phyloP scores from a whole-genome alignment of 192 early-diverging fungal species.

The Podochytrium sp. region DNA sequence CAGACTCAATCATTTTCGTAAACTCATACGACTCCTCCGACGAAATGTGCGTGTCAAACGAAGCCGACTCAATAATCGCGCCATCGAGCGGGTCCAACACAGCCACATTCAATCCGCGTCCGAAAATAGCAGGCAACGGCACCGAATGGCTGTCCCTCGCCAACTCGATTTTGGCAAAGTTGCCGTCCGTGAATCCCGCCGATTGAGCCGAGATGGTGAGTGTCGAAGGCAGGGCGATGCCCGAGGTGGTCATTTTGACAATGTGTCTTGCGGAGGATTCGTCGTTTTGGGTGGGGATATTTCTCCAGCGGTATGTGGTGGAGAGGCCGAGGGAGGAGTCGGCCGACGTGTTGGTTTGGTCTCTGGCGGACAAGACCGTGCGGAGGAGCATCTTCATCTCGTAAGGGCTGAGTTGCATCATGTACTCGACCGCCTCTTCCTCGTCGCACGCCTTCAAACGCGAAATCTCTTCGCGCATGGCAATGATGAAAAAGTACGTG shows the following conservation, averaged over 20 bases:
- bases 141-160: constrained; percentile 45
- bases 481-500: constrained; percentile 83
- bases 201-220: constrained; percentile 69
- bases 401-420: constrained; percentile 82
- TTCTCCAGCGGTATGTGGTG: constrained; percentile 31
- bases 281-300: constrained; percentile 26
- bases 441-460: constrained; percentile 74
- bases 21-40: constrained; percentile 65
- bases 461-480: constrained; percentile 83
- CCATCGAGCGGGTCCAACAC: constrained; percentile 74
- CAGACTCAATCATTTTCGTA: constrained; percentile 64
- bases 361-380: constrained; percentile 67
- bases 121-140: constrained; percentile 48
- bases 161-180: constrained; percentile 73
- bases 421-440: constrained; percentile 75
- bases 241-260: constrained; percentile 42
- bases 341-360: constrained; percentile 25
- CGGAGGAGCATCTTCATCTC: constrained; percentile 76
- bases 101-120: constrained; percentile 78
- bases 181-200: constrained; percentile 74
- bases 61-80: constrained; percentile 65
- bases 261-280: constrained; percentile 15
- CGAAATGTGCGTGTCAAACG: constrained; percentile 78
- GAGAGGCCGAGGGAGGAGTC: constrained; percentile 31
- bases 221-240: constrained; percentile 41